Evolutionary conservation across 2,329 filamentous ascomycete species (phyloP).

Genomic region (Trichoderma simmonsii): DNA sequence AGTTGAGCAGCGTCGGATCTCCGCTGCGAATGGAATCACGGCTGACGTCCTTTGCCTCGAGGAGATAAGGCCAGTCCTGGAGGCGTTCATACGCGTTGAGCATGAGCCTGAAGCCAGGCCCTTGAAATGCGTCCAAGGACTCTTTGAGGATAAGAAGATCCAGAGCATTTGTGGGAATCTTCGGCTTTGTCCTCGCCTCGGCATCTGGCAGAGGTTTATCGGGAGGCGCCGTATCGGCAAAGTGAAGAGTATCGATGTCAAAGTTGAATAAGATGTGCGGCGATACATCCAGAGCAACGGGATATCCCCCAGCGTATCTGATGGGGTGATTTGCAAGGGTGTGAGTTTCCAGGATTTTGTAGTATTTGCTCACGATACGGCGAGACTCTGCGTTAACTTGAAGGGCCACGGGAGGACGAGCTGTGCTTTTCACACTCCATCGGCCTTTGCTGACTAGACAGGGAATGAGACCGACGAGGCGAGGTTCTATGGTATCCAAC

Average conservation of each 20-base stretch:
- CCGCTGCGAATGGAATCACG: not conserved
- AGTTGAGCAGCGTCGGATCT: not conserved
- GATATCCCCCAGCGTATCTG: not conserved
- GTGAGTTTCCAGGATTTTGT: not conserved
- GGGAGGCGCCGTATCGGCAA: slow-evolving; percentile 3
- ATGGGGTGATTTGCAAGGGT: not conserved
- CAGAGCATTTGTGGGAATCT: not conserved
- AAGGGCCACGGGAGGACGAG: not conserved
- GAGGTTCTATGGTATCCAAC: slow-evolving; percentile 5
- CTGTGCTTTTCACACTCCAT: slow-evolving; percentile 1
- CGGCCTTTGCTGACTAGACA: not conserved
- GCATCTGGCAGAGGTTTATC: not conserved
- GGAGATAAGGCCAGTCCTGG: slow-evolving; percentile 7
- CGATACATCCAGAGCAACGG: not conserved
- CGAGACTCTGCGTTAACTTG: slow-evolving; percentile 3
- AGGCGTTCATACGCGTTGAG: not conserved
- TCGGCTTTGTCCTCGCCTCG: not conserved
- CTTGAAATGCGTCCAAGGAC: not conserved
- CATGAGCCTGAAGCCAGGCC: not conserved
- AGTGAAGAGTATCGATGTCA: slow-evolving; percentile 11
- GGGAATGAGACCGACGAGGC: not conserved
- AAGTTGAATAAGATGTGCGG: slow-evolving; percentile 11
- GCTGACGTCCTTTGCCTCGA: not conserved
- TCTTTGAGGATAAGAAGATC: slow-evolving; percentile 11
- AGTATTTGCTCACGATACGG: not conserved